Base-by-base conservation (phyloP, 257 asterid genomes). In the Fraxinus cuspidata region DNA sequence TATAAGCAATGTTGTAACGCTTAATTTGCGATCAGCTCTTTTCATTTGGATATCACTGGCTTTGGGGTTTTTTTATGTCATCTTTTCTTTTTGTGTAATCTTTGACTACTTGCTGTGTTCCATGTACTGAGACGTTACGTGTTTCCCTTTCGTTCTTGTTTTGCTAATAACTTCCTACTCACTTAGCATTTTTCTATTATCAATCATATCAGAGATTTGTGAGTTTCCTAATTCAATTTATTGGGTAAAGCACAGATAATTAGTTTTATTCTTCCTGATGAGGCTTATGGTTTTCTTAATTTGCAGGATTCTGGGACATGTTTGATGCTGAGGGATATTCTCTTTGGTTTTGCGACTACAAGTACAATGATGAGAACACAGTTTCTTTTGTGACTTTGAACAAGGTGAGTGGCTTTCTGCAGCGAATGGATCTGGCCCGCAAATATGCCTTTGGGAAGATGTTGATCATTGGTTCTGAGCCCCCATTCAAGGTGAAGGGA, bases 221-320 rank as follows among this genome's bases (percentile, higher is more conserved):
- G 67, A n/a, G 23, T 23, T 19, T 53, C 27, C 25, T 53, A 53
- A 53, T 18, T 18, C 25, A 25, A 53, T 6, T 53, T 16, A 16
- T 53, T 53, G 21, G 28, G 31, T n/a, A 16, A n/a, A n/a, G 31
- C 29, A 10, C 31, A 9, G 12, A 63, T 63, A 12, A 63, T 8
- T 63, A 9, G 2, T 53, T 37, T 6, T n/a, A 3, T 3, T 74
- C 7, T 71, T 32, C 32, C n/a, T 47, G 58, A 9, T 34, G 51
- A 31, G 28, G 44, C 58, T 81, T 32, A 56, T 56, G 27, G 37
- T 21, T 71, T 76, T 2, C 6, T 3, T 23, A 21, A 7, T 66
- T 74, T 83, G 60, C 85, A 95, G 99, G 99, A 37, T 95, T 95
- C 65, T 95, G 98, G 99, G 98, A 95, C 75, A 95, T 95, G 99